phyloP scores from a whole-genome alignment of 805 yeast species.

The Yamadazyma paraphyllophila region DNA sequence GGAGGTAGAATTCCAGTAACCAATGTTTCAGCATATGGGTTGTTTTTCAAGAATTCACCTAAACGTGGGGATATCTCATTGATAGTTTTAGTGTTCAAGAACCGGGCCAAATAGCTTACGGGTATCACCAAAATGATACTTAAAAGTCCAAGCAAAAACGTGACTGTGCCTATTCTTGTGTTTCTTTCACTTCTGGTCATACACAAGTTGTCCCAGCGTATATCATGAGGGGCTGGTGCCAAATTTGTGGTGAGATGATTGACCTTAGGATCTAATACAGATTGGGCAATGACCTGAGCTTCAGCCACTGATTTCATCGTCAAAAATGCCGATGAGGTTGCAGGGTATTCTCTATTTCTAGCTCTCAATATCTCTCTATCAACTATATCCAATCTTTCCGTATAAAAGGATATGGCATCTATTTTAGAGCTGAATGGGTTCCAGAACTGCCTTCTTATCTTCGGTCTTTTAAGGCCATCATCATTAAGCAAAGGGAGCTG shows the following conservation, averaged over 20 bases:
- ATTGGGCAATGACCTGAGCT: slow-evolving; percentile 96
- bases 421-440: slow-evolving; percentile 56
- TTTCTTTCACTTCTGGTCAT: slow-evolving; percentile 72
- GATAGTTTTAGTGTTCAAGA: slow-evolving; percentile 76
- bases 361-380: slow-evolving; percentile 70
- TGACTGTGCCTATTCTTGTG: slow-evolving; percentile 60
- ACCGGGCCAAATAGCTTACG: slow-evolving; percentile 78
- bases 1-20: slow-evolving; percentile 92
- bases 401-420: slow-evolving; percentile 79
- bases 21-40: slow-evolving; percentile 70
- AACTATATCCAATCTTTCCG: slow-evolving; percentile 61
- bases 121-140: slow-evolving; percentile 79
- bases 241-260: slow-evolving; percentile 75
- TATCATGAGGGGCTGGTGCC: slow-evolving; percentile 97
- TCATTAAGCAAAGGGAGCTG: slow-evolving; percentile 27
- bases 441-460: slow-evolving; percentile 44
- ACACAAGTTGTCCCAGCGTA: slow-evolving; percentile 88
- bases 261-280: slow-evolving; percentile 86
- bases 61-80: slow-evolving; percentile 78
- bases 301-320: slow-evolving; percentile 94
- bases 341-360: slow-evolving; percentile 65
- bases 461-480: slow-evolving; percentile 50
- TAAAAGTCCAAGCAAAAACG: slow-evolving; percentile 62
- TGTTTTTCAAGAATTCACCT: slow-evolving; percentile 62
- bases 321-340: slow-evolving; percentile 88